Evolutionary conservation across 139 green algal genomes (phyloP).

Genomic region (Chlorella sp.): DNA sequence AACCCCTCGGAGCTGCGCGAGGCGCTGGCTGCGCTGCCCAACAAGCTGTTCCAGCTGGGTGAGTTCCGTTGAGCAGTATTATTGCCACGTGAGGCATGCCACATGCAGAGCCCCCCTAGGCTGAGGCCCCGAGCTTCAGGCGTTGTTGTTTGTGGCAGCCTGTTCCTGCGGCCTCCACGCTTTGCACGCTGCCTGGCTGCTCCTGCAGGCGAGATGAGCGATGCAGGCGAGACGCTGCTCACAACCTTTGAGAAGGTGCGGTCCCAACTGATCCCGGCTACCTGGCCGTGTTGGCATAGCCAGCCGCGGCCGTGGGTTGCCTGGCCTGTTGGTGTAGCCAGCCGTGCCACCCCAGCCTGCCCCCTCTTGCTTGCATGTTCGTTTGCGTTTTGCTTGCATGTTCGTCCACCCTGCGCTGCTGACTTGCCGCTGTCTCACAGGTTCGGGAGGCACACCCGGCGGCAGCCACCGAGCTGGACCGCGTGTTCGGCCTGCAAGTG

Average conservation of each 20-base stretch:
- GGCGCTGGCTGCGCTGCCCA: constrained; percentile 60
- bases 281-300: not conserved
- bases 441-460: too few species aligned
- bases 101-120: not conserved
- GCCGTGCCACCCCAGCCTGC: not conserved
- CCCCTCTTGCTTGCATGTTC: not conserved
- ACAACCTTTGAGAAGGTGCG: constrained; percentile 32
- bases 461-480: too few species aligned
- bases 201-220: constrained; percentile 56
- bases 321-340: not conserved
- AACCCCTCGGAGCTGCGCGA: constrained; percentile 67
- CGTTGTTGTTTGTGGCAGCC: not conserved
- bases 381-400: not conserved
- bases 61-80: too few species aligned
- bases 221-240: constrained; percentile 46
- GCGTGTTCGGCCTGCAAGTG: too few species aligned
- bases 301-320: too few species aligned
- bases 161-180: not conserved
- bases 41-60: constrained; percentile 11
- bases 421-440: too few species aligned
- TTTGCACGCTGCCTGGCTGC: too few species aligned
- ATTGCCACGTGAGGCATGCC: too few species aligned
- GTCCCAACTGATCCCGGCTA: too few species aligned
- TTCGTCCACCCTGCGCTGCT: too few species aligned
- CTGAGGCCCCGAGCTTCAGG: not conserved